Evolutionary conservation across 2,329 filamentous ascomycete genomes (phyloP).

Genomic region (Neonectria punicea): DNA sequence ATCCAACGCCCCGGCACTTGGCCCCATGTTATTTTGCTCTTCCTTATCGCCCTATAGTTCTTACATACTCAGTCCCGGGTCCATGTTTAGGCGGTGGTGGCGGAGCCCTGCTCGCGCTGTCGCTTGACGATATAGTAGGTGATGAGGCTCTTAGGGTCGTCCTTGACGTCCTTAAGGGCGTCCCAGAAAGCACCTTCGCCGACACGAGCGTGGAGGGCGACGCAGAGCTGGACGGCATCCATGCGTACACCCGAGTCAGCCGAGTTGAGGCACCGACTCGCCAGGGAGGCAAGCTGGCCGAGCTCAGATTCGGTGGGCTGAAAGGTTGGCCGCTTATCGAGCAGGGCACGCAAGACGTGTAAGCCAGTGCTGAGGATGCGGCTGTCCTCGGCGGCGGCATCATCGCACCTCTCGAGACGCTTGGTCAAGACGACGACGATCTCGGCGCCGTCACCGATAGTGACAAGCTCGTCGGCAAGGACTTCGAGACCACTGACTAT

Average conservation of each 20-base stretch:
- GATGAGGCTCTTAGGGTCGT: slow-evolving; percentile 80
- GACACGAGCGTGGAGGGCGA: slow-evolving; percentile 73
- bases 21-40: slow-evolving; percentile 7
- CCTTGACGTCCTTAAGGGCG: slow-evolving; percentile 70
- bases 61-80: neutral
- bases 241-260: slow-evolving; percentile 72
- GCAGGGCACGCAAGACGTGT: slow-evolving; percentile 69
- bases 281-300: slow-evolving; percentile 60
- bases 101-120: slow-evolving; percentile 62
- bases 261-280: slow-evolving; percentile 68
- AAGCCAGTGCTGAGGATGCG: slow-evolving; percentile 71
- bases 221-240: slow-evolving; percentile 83
- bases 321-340: slow-evolving; percentile 62
- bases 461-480: slow-evolving; percentile 76
- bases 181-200: slow-evolving; percentile 75
- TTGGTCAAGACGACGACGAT: slow-evolving; percentile 65
- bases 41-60: slow-evolving; percentile 2
- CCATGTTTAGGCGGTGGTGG: slow-evolving; percentile 18
- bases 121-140: slow-evolving; percentile 84
- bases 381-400: slow-evolving; percentile 57
- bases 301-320: slow-evolving; percentile 63
- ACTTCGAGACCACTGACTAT: slow-evolving; percentile 80
- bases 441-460: slow-evolving; percentile 71
- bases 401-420: slow-evolving; percentile 56
- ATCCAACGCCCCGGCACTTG: slow-evolving; percentile 34